phyloP scores from a whole-genome alignment of 2,329 filamentous ascomycete species.

The Trichoderma aggressivum region DNA sequence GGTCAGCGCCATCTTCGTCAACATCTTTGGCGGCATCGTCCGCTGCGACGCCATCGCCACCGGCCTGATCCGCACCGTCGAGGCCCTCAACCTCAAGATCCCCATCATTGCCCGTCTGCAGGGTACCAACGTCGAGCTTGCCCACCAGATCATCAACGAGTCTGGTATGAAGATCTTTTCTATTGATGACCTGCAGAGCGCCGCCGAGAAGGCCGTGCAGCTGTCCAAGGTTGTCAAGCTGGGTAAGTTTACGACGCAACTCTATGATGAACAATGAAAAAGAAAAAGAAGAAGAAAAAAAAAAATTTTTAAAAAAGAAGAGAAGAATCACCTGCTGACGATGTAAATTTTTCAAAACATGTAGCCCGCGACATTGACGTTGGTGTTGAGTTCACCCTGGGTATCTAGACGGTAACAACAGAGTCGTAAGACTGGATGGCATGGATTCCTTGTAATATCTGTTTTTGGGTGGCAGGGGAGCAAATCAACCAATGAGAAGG shows the following conservation, averaged over 20 bases:
- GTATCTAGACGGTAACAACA: conserved; percentile 63
- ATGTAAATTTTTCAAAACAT: background rate
- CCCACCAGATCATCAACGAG: conserved; percentile 91
- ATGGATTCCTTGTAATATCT: conserved; percentile 30
- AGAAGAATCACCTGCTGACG: conserved; percentile 7
- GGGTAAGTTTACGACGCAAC: conserved; percentile 56
- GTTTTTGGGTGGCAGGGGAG: conserved; percentile 20
- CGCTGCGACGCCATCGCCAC: conserved; percentile 96
- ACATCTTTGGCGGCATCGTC: conserved; percentile 99
- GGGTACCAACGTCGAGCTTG: conserved; percentile 96
- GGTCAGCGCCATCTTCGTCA: conserved; percentile 98
- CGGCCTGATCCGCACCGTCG: conserved; percentile 90
- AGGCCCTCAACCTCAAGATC: conserved; percentile 92
- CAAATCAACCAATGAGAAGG: conserved; percentile 19
- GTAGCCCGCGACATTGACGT: conserved; percentile 92
- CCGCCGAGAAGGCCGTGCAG: conserved; percentile 96
- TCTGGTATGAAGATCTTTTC: conserved; percentile 99
- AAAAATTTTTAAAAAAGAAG: background rate
- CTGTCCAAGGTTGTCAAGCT: conserved; percentile 99
- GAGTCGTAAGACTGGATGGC: conserved; percentile 9
- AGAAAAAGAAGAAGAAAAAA: background rate
- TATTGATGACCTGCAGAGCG: conserved; percentile 95
- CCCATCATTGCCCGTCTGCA: conserved; percentile 96
- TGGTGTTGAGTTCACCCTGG: conserved; percentile 89
- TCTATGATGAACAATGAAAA: background rate